Base-by-base conservation (phyloP, 495 filamentous ascomycete genomes). In the Usnea hakonensis region DNA sequence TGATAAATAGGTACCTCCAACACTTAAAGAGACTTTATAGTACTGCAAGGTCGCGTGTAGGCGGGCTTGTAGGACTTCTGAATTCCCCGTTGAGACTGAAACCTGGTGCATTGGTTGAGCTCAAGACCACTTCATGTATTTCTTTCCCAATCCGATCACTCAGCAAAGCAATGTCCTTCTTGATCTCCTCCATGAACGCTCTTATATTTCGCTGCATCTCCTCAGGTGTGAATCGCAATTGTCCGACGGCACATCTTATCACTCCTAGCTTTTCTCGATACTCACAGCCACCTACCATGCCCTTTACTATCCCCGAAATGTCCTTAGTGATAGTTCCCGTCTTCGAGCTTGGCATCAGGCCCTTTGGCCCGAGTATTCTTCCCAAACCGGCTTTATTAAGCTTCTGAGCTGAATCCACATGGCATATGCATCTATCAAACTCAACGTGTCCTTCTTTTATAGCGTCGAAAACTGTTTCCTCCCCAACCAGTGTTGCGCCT, bases 41-140 rank as follows among this genome's bases (percentile, higher is more conserved):
- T 28, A 75, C 77, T 28, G 78, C 77, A 46, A 89, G 69, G 35
- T 86, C 77, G 57, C 75, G 80, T 23, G 78, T 78, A 63, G 73
- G 76, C 73, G 72, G 69, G 64, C 85, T 86, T 58, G 82, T 75
- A 13, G 83, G 76, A 57, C 84, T 71, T 59, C 72, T 82, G 75
- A 94, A 89, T 36, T 82, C 80, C 53, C 93, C 94, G 64, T 84
- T 94, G 69, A 98, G 74, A 69, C 83, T 87, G 79, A 98, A 89
- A 5, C 91, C 94, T 6, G 92, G 89, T 30, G 86, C 87, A 70
- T 89, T 75, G 35, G 91, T 95, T 1, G 91, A 90, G 76, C 90
- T 91, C 67, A 98, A 77, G n/a, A 96, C 92, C 69, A 98, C 90
- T 78, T 98, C 95, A 67, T 90, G 84, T 53, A 98, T 77, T 52